Conservation (phyloP, 345 rosid genomes). For the Linum usitatissimum region DNA sequence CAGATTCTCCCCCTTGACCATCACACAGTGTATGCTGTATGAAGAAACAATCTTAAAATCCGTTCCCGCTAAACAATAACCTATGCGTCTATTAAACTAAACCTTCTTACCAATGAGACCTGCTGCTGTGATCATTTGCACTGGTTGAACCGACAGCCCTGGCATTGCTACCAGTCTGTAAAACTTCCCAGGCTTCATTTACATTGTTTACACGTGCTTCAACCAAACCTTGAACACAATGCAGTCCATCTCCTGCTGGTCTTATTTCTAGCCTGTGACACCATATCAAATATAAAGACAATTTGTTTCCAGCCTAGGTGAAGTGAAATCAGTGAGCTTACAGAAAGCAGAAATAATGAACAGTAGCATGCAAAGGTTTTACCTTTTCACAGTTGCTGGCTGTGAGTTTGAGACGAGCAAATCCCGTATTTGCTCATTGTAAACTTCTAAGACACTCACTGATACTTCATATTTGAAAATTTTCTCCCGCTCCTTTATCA, state of each 20-base stretch:
- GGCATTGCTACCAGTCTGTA: constrained; percentile 76
- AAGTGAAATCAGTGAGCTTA: no score
- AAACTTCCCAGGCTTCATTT: constrained; percentile 88
- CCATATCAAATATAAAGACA: constrained; percentile 5
- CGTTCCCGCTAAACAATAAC: constrained; percentile 4
- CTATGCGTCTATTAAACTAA: neutral
- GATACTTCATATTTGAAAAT: constrained; percentile 58
- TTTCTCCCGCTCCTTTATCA: constrained; percentile 52
- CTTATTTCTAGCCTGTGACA: constrained; percentile 62
- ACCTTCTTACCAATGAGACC: constrained; percentile 77
- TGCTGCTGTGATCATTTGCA: constrained; percentile 89
- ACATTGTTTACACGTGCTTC: constrained; percentile 72
- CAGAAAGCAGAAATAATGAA: neutral
- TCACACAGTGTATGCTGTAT: constrained; percentile 78
- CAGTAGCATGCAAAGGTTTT: neutral
- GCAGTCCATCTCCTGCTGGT: constrained; percentile 69
- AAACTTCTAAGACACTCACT: constrained; percentile 93
- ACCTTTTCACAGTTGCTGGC: constrained; percentile 57
- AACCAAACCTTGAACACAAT: constrained; percentile 79
- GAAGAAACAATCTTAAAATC: constrained; percentile 5
- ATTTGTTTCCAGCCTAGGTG: no score
- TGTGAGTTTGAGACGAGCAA: constrained; percentile 51
- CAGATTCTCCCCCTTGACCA: constrained; percentile 77
- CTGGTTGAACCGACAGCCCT: constrained; percentile 88
- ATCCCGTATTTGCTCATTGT: constrained; percentile 93